Base-by-base conservation (phyloP, 371 early-diverging fungal genomes). In the Coemansia sp. region DNA sequence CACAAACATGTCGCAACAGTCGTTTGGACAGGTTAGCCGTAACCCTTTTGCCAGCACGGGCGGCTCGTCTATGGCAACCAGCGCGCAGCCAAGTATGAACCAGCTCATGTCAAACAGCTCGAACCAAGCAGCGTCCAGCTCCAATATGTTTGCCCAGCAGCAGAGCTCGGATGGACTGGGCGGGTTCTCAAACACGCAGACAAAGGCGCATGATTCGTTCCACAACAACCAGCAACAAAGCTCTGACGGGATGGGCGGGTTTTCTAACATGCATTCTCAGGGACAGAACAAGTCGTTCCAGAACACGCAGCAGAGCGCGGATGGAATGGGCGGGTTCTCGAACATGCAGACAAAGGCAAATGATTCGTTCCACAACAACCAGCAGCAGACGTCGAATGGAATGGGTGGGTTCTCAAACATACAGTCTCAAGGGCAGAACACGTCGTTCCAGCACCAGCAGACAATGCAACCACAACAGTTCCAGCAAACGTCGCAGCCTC, bases 31-130 rank as follows among this genome's bases (percentile, higher is more conserved):
- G 53, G 69, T 61, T 3, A 76, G 64, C 58, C 69, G 79, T 65
- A 69, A 70, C 70, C 84, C 71, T 65, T 83, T 75, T 69, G 74
- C 79, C 3, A 52, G 58, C 4, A 58, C 36, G n/a, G 69, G 65
- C 5, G 48, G 48, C 36, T 28, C 60, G 15, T 57, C 23, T 12
- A 41, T 46, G 23, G 17, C 24, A 12, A 23, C 46, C 49, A 21
- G 46, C 36, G 46, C 2, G 21, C 67, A 70, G 70, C 70, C 70
- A 13, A 73, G 67, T 23, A 57, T 74, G 17, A 78, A 74, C 63
- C 79, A 75, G 71, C 65, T 73, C 41, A 70, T 79, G 68, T 51
- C 67, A 15, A 46, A 53, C 29, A 48, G 58, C 44, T 60, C 53
- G 11, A 68, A 11, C 39, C 40, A 28, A 54, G 12, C 63, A 32